phyloP scores from a whole-genome alignment of 352 stramenopile species.

The Globisporangium radiosum region DNA sequence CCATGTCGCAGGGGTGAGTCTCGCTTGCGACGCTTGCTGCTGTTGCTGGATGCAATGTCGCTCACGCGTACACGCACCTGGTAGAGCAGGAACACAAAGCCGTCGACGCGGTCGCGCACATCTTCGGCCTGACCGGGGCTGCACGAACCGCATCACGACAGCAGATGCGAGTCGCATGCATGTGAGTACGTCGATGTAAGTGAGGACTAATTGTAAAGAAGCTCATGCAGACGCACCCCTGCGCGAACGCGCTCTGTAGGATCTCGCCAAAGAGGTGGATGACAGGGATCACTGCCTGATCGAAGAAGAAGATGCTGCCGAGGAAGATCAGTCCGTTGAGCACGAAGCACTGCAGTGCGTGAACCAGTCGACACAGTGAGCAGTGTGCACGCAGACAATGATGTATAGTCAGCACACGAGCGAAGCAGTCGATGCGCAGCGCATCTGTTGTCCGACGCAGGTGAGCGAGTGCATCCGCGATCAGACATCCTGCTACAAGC shows the following conservation, averaged over 20 bases:
- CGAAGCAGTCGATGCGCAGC: neutral
- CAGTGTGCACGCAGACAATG: no score
- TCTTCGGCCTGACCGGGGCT: constrained; percentile 58
- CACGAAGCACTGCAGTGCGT: constrained; percentile 45
- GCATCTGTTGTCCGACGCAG: neutral
- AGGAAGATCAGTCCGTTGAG: constrained; percentile 88
- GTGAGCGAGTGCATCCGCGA: neutral
- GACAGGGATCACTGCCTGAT: constrained; percentile 74
- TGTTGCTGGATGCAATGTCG: neutral
- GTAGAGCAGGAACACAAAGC: constrained; percentile 84
- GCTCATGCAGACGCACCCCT: constrained; percentile 27
- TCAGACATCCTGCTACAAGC: neutral
- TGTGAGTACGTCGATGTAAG: no score
- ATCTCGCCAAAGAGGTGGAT: constrained; percentile 86
- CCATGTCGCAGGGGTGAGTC: neutral
- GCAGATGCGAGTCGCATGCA: no score
- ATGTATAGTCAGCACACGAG: no score
- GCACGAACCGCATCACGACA: neutral
- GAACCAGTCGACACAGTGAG: no score
- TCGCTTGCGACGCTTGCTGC: neutral
- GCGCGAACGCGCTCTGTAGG: constrained; percentile 59
- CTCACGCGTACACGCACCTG: constrained; percentile 26
- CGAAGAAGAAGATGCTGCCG: constrained; percentile 88
- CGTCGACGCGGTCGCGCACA: constrained; percentile 70
- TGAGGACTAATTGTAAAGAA: no score